phyloP scores from a whole-genome alignment of 2,329 filamentous ascomycete species.

The Fusarium sterilihyphosum region DNA sequence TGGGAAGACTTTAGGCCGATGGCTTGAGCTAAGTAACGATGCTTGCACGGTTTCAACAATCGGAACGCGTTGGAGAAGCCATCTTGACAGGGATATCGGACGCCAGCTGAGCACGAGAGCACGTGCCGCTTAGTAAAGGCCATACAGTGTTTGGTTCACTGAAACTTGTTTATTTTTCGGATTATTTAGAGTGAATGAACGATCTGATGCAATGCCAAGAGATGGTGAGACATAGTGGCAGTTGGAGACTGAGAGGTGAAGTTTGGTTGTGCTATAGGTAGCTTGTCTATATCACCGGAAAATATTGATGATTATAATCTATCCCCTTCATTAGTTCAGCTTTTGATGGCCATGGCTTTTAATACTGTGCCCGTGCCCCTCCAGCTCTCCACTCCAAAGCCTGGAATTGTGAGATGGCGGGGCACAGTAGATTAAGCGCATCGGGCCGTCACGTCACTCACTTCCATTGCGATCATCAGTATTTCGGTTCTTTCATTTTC shows the following conservation, averaged over 20 bases:
- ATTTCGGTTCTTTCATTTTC: slow-evolving; percentile 29
- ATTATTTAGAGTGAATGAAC: neutral
- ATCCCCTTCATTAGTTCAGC: neutral
- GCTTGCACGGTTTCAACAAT: slow-evolving; percentile 32
- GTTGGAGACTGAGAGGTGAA: neutral
- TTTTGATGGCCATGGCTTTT: neutral
- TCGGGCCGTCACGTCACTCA: slow-evolving; percentile 41
- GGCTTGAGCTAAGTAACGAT: slow-evolving; percentile 33
- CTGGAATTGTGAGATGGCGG: slow-evolving; percentile 38
- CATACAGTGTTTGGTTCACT: slow-evolving; percentile 15
- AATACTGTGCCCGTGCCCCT: slow-evolving; percentile 31
- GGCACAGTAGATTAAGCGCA: slow-evolving; percentile 40
- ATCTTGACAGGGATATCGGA: neutral
- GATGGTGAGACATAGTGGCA: neutral
- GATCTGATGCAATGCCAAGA: neutral
- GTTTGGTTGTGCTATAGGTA: slow-evolving; percentile 6
- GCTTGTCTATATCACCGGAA: slow-evolving; percentile 24
- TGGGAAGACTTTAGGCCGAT: slow-evolving; percentile 33
- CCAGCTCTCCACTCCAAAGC: slow-evolving; percentile 35
- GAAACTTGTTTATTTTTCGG: neutral
- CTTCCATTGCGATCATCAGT: slow-evolving; percentile 31
- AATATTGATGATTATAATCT: neutral
- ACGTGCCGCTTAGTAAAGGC: slow-evolving; percentile 15
- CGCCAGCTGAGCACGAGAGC: slow-evolving; percentile 34
- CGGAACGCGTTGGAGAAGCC: slow-evolving; percentile 31